phyloP scores from a whole-genome alignment of 2,329 filamentous ascomycete species.

The Hawksworthiomyces lignivorus region DNA sequence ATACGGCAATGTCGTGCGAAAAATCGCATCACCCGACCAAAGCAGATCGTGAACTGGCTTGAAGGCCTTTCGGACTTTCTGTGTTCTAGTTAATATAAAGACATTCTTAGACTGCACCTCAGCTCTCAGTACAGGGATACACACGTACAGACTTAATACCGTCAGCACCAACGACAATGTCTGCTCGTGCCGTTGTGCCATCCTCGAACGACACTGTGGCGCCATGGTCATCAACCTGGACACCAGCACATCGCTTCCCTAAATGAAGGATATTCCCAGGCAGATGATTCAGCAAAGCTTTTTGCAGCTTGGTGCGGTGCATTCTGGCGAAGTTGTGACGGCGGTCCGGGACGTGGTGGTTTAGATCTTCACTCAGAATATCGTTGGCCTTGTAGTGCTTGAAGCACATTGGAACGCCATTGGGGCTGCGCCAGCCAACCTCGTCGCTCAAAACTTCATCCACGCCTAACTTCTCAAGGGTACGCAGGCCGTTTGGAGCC shows the following conservation, averaged over 20 bases:
- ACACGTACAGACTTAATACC: constrained; percentile 50
- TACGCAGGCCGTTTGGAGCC: constrained; percentile 7
- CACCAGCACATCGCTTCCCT: background rate
- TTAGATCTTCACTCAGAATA: constrained; percentile 2
- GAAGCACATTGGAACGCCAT: constrained; percentile 7
- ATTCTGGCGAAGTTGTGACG: constrained; percentile 5
- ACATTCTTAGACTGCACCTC: no score
- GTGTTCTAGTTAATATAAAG: no score
- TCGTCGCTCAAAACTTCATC: constrained; percentile 4
- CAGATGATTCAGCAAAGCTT: constrained; percentile 3
- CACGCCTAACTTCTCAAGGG: constrained; percentile 6
- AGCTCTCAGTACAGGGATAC: background rate
- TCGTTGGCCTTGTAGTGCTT: constrained; percentile 7
- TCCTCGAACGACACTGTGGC: constrained; percentile 47
- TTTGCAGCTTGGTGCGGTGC: constrained; percentile 8
- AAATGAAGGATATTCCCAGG: background rate
- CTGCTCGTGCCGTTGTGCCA: constrained; percentile 40
- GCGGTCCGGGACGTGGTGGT: constrained; percentile 7
- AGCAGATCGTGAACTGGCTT: constrained; percentile 1
- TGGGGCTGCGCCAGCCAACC: constrained; percentile 5
- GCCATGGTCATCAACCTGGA: constrained; percentile 41
- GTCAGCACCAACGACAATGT: constrained; percentile 56
- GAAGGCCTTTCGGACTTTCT: constrained; percentile 7
- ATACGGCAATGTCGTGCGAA: constrained; percentile 9
- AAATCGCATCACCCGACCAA: constrained; percentile 9